Percentiles rank a stretch among this genome's conserved stretches.
Evolutionary conservation across 73 alveolate genomes (phyloP).

Genomic region (Tetrahymena malaccensis): DNA sequence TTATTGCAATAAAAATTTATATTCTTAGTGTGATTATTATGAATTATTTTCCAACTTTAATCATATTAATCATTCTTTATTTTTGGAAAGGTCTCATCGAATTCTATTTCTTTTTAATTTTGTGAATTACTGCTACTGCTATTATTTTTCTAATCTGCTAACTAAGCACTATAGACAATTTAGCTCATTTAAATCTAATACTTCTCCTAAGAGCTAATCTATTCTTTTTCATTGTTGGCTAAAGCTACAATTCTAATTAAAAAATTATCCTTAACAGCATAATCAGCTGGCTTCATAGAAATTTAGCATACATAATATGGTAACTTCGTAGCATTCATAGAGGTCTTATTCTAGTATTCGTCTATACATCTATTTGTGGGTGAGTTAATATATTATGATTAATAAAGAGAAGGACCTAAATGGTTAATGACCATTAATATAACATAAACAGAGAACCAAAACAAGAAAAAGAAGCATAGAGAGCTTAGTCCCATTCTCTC

Average conservation of each 20-base stretch:
- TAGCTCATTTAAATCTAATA: background rate
- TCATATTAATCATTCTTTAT: background rate
- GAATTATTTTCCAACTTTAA: background rate
- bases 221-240: background rate
- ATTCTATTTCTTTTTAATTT: background rate
- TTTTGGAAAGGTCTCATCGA: background rate
- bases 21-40: background rate
- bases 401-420: background rate
- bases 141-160: background rate
- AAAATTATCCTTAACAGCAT: background rate
- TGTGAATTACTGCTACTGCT: background rate
- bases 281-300: background rate
- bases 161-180: background rate
- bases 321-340: background rate
- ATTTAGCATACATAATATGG: background rate
- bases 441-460: background rate
- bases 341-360: background rate
- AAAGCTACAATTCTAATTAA: background rate
- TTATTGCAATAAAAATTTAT: background rate
- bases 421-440: background rate
- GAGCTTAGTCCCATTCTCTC: background rate
- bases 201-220: background rate
- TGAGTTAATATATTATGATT: background rate
- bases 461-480: background rate
- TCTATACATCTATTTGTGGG: background rate